A percentile compares a stretch with the other conserved stretches of the same genome.
Evolutionary conservation across 1,284 basidiomycete genomes (phyloP).

Genomic region (Ceratobasidium sp.): DNA sequence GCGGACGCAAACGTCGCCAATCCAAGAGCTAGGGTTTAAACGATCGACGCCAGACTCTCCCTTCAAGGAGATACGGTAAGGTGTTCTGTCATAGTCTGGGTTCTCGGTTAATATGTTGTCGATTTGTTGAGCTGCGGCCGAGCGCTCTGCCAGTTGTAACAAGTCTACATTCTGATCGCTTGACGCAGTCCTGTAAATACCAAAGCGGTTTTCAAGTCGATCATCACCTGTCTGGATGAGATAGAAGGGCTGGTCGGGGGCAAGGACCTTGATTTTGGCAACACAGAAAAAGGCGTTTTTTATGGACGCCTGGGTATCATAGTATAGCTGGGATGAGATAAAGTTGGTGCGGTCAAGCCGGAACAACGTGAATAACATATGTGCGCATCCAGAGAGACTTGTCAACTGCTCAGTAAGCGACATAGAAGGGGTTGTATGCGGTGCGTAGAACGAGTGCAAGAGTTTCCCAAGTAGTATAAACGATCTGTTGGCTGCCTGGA

Average conservation of each 20-base stretch:
- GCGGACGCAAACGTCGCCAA: constrained; percentile 42
- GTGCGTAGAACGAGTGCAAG: not conserved
- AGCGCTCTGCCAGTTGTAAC: not conserved
- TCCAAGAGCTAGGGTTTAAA: constrained; percentile 49
- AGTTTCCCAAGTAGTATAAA: not conserved
- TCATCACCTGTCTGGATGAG: constrained; percentile 52
- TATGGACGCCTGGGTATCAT: constrained; percentile 51
- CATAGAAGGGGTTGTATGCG: not conserved
- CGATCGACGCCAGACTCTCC: constrained; percentile 46
- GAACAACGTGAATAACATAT: not conserved
- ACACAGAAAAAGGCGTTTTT: constrained; percentile 53
- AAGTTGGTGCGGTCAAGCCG: constrained; percentile 41
- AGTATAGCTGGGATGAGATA: constrained; percentile 52
- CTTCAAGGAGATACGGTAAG: constrained; percentile 7
- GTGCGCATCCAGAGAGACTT: not conserved
- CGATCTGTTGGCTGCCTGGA: not conserved
- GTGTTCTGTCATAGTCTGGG: constrained; percentile 1
- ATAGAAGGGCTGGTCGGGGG: constrained; percentile 48
- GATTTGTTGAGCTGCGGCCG: not conserved
- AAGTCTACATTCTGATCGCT: constrained; percentile 12
- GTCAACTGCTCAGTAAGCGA: not conserved
- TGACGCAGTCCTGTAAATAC: constrained; percentile 42
- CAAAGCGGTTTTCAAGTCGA: constrained; percentile 52
- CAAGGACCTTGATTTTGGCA: constrained; percentile 51
- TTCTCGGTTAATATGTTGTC: constrained; percentile 1